Percentiles rank a stretch among this genome's conserved stretches.
phyloP scores from a whole-genome alignment of 2,329 filamentous ascomycete genomes.

The Venturiaceae sp. region DNA sequence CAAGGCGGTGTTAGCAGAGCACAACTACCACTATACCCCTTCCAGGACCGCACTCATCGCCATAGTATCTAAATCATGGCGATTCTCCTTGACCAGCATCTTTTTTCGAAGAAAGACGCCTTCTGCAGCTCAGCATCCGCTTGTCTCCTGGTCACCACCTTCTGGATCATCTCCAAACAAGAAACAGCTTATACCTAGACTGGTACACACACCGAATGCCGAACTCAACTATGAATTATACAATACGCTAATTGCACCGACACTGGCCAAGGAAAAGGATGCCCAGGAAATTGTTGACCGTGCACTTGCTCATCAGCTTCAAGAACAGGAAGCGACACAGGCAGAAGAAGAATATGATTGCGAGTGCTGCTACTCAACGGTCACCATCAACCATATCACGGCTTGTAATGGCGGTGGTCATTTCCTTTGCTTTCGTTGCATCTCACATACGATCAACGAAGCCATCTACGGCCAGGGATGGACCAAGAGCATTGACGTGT shows the following conservation, averaged over 20 bases:
- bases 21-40: slow-evolving; percentile 68
- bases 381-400: slow-evolving; percentile 63
- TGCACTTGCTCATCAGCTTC: slow-evolving; percentile 32
- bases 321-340: slow-evolving; percentile 38
- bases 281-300: slow-evolving; percentile 30
- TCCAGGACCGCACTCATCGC: slow-evolving; percentile 60
- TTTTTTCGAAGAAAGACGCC: slow-evolving; percentile 54
- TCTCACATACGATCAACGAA: slow-evolving; percentile 72
- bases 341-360: slow-evolving; percentile 52
- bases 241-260: slow-evolving; percentile 31
- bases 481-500: slow-evolving; percentile 66
- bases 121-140: slow-evolving; percentile 39
- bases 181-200: slow-evolving; percentile 39
- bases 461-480: slow-evolving; percentile 91
- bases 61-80: slow-evolving; percentile 66
- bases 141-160: slow-evolving; percentile 45
- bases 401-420: slow-evolving; percentile 61
- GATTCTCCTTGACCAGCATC: slow-evolving; percentile 62
- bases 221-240: slow-evolving; percentile 42
- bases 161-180: slow-evolving; percentile 42
- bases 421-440: slow-evolving; percentile 71
- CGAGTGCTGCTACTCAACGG: slow-evolving; percentile 62
- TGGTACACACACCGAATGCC: slow-evolving; percentile 56
- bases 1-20: slow-evolving; percentile 69
- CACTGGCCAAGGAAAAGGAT: slow-evolving; percentile 26